These are phyloP conservation scores for Gentiana dahurica DNA, from an alignment of 257 asterid genomes.

Conservation along the genomic window DNA sequence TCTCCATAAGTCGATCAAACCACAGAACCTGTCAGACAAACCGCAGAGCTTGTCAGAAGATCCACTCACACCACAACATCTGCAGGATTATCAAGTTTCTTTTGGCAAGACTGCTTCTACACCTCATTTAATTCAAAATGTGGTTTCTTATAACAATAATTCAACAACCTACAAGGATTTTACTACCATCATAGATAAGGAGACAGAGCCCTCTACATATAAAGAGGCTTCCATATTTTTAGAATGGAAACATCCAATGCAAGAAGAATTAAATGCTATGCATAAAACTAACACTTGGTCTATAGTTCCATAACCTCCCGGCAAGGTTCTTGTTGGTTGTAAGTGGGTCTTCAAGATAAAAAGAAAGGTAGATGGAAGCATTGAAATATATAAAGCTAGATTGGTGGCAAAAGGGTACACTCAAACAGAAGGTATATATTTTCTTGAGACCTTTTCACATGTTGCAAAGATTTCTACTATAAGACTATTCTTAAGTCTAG, in stretches of 20 bases:
- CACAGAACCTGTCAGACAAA: too few species aligned
- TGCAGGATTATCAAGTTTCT: too few species aligned
- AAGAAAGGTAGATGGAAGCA: not conserved
- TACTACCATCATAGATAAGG: too few species aligned
- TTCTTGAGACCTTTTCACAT: not conserved
- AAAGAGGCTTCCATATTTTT: not conserved
- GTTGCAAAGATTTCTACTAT: not conserved
- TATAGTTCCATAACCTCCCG: not conserved
- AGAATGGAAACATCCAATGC: not conserved
- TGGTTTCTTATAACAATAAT: too few species aligned
- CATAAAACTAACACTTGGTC: not conserved
- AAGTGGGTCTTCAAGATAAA: conserved; percentile 2
- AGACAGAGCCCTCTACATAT: too few species aligned
- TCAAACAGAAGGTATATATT: not conserved
- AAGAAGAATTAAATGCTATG: conserved; percentile 1
- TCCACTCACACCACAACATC: too few species aligned
- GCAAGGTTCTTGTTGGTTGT: not conserved
- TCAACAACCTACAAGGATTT: too few species aligned
- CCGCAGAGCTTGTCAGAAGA: too few species aligned
- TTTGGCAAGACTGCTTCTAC: too few species aligned
- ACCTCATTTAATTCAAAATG: too few species aligned
- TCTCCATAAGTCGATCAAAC: too few species aligned
- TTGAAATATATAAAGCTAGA: not conserved
- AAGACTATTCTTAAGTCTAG: too few species aligned
- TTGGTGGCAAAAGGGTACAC: not conserved